A percentile compares a stretch with the other conserved stretches of the same genome.
phyloP scores from a whole-genome alignment of 768 basidiomycete species.

The Daedaleopsis sinensis region DNA sequence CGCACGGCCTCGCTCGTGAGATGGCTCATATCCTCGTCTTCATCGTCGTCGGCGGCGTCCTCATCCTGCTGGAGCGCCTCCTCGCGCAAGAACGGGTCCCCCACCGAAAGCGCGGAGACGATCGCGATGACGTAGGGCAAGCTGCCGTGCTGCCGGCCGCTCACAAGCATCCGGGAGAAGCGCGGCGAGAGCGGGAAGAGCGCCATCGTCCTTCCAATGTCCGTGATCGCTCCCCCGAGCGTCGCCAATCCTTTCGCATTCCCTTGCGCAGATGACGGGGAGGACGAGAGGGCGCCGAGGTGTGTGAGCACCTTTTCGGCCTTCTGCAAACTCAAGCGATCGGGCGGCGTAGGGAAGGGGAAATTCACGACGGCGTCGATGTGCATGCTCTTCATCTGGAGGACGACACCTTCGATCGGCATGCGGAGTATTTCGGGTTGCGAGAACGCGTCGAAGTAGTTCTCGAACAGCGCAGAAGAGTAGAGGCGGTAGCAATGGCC shows the following conservation, averaged over 20 bases:
- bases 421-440: slow-evolving; percentile 92
- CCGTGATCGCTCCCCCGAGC: slow-evolving; percentile 72
- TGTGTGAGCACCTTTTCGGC: slow-evolving; percentile 82
- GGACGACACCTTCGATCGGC: slow-evolving; percentile 94
- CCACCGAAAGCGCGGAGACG: slow-evolving; percentile 90
- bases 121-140: slow-evolving; percentile 90
- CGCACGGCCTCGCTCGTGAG: slow-evolving; percentile 49
- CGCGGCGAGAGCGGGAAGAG: slow-evolving; percentile 93
- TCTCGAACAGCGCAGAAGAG: slow-evolving; percentile 92
- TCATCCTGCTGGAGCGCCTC: slow-evolving; percentile 54
- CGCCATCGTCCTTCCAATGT: slow-evolving; percentile 90
- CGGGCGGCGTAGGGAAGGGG: slow-evolving; percentile 96
- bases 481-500: slow-evolving; percentile 98
- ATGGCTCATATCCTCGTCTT: slow-evolving; percentile 40
- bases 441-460: slow-evolving; percentile 87
- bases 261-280: slow-evolving; percentile 21
- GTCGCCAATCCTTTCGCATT: background rate
- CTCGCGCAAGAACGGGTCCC: slow-evolving; percentile 93
- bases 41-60: slow-evolving; percentile 41
- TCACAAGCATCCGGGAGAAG: slow-evolving; percentile 94
- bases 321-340: slow-evolving; percentile 69
- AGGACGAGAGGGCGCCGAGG: slow-evolving; percentile 73
- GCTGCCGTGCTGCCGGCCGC: slow-evolving; percentile 84
- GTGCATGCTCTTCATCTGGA: slow-evolving; percentile 99
- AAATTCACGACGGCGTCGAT: slow-evolving; percentile 97